Evolutionary conservation across 352 stramenopile genomes (phyloP).

Genomic region (Thalassiosira exigua): DNA sequence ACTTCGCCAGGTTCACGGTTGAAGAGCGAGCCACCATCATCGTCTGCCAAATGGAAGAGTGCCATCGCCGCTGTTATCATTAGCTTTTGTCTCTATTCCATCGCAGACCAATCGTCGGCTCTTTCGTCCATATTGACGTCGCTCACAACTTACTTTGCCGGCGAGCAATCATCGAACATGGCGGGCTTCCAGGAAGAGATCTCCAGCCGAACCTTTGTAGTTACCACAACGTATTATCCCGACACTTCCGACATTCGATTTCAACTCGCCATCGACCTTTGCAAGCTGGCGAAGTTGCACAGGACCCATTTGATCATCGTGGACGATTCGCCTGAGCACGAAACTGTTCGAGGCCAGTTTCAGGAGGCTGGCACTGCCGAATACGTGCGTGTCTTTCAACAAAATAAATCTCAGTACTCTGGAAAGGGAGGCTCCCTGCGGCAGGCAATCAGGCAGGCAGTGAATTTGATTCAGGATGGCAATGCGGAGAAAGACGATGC

Average conservation of each 20-base stretch:
- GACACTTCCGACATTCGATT: slow-evolving; percentile 53
- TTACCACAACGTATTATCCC: slow-evolving; percentile 60
- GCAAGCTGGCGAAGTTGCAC: slow-evolving; percentile 37
- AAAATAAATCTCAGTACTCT: slow-evolving; percentile 26
- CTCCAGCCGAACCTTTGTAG: slow-evolving; percentile 18
- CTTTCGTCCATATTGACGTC: not conserved
- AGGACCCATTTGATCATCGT: slow-evolving; percentile 49
- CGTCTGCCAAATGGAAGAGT: slow-evolving; percentile 13
- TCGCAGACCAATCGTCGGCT: slow-evolving; percentile 7
- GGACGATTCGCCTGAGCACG: slow-evolving; percentile 49
- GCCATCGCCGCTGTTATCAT: slow-evolving; percentile 4
- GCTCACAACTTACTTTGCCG: not conserved
- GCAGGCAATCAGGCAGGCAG: slow-evolving; percentile 57
- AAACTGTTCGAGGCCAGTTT: slow-evolving; percentile 24
- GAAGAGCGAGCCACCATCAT: no score
- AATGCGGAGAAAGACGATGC: not conserved
- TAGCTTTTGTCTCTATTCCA: not conserved
- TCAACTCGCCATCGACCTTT: slow-evolving; percentile 50
- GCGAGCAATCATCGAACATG: not conserved
- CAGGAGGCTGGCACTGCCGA: not conserved
- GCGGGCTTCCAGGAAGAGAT: not conserved
- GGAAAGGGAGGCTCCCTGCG: slow-evolving; percentile 68
- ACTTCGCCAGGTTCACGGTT: no score
- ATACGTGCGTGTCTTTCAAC: slow-evolving; percentile 38
- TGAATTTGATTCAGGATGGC: not conserved